Conservation (phyloP, 768 basidiomycete genomes). For the Coprinopsis sp. region DNA sequence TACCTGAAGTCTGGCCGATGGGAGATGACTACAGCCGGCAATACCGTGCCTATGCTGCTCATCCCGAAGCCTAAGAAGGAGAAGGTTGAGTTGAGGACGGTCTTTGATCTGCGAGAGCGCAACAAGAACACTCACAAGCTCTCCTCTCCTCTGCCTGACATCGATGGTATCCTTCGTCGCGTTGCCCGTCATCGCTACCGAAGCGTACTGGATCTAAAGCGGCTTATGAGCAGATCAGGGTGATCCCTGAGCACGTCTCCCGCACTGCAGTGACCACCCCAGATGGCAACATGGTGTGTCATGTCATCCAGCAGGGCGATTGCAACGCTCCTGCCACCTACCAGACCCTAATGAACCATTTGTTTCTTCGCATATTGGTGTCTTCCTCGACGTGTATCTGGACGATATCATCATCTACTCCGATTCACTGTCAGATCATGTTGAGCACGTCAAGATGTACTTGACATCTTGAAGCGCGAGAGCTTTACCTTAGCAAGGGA, state of each 20-base stretch:
- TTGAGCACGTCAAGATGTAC: constrained; percentile 16
- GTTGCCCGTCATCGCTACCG: constrained; percentile 25
- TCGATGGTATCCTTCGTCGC: constrained; percentile 31
- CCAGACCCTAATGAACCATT: constrained; percentile 28
- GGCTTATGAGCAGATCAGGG: constrained; percentile 39
- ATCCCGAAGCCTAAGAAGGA: constrained; percentile 25
- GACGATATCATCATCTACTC: constrained; percentile 18
- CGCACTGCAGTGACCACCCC: constrained; percentile 25
- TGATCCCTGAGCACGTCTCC: constrained; percentile 22
- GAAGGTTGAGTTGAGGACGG: constrained; percentile 20
- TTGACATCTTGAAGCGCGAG: constrained; percentile 19
- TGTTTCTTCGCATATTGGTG: constrained; percentile 5
- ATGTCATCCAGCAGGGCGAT: constrained; percentile 28
- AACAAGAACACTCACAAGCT: constrained; percentile 37
- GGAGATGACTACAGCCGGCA: constrained; percentile 28
- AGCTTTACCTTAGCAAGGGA: constrained; percentile 20
- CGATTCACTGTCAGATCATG: constrained; percentile 27
- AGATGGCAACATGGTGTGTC: constrained; percentile 31
- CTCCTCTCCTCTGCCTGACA: constrained; percentile 35
- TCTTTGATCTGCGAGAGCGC: constrained; percentile 28
- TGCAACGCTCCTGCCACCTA: constrained; percentile 29
- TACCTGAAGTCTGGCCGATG: constrained; percentile 26
- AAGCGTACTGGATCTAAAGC: constrained; percentile 33
- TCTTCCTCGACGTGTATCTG: constrained; percentile 12
- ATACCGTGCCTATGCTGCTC: constrained; percentile 30